Percentiles rank a stretch among this genome's conserved stretches.
These are phyloP conservation scores for Plasmodiophora brassicae DNA, from an alignment of 208 protist species.

Conservation along the genomic window DNA sequence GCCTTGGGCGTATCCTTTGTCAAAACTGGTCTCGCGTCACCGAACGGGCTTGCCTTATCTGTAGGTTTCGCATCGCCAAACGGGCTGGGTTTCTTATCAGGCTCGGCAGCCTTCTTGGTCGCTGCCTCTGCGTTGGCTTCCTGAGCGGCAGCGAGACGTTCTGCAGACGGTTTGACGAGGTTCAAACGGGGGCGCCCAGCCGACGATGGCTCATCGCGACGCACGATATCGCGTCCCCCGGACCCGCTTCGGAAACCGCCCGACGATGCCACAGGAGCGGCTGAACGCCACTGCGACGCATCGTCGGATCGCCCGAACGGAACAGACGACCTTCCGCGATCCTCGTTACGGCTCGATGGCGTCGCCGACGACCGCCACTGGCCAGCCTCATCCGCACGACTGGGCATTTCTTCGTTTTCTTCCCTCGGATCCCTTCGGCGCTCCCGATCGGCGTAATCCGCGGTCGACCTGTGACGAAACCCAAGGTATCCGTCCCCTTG, in stretches of 20 bases:
- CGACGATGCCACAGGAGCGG: no score
- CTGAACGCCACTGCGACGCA: no score
- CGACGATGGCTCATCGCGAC: background rate
- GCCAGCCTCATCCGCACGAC: background rate
- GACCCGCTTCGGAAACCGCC: background rate
- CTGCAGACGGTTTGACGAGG: background rate
- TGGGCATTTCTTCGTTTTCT: background rate
- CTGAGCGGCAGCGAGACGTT: background rate
- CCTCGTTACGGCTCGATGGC: no score
- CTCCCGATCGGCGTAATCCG: background rate
- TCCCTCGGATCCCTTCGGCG: background rate
- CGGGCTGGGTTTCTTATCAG: background rate
- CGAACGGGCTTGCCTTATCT: slow-evolving; percentile 4
- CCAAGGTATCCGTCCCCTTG: no score
- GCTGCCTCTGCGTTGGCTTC: background rate
- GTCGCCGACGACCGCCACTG: background rate
- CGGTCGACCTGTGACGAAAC: no score
- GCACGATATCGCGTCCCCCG: background rate
- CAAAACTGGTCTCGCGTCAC: background rate
- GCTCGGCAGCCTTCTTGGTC: background rate
- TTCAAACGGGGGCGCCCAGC: background rate
- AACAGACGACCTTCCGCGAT: no score
- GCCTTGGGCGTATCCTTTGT: background rate
- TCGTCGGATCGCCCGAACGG: no score
- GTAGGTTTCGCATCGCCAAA: background rate